Evolutionary conservation across 2,329 filamentous ascomycete genomes (phyloP).

Genomic region (Penicillium corylophilum): DNA sequence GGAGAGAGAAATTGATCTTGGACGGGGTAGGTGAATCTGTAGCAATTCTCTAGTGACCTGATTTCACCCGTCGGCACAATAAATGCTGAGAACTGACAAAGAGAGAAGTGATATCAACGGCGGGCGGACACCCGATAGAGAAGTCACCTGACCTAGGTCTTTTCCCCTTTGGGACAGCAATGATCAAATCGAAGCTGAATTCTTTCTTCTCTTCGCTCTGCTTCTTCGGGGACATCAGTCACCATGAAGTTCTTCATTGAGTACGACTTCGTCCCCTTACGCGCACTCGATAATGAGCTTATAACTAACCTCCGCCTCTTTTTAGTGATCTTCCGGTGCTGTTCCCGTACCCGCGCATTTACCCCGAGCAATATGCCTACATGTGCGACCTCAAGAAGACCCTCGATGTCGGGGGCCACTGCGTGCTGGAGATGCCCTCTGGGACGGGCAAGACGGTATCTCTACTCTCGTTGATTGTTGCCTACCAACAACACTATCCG

Average conservation of each 20-base stretch:
- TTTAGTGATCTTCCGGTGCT: constrained; percentile 65
- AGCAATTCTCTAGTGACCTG: background rate
- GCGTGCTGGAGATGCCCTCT: constrained; percentile 97
- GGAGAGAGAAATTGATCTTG: background rate
- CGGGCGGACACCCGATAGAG: constrained; percentile 32
- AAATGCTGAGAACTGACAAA: constrained; percentile 3
- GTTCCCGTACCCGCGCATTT: constrained; percentile 73
- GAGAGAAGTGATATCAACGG: constrained; percentile 12
- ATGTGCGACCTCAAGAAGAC: constrained; percentile 87
- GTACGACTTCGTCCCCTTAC: constrained; percentile 40
- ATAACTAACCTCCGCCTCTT: constrained; percentile 8
- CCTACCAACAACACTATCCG: constrained; percentile 91
- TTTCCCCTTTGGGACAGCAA: constrained; percentile 31
- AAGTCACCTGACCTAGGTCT: constrained; percentile 37
- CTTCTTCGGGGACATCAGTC: constrained; percentile 23
- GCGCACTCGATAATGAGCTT: background rate
- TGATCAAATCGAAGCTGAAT: constrained; percentile 11
- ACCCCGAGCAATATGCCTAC: constrained; percentile 73
- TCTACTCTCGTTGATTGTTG: constrained; percentile 88
- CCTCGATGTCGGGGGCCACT: constrained; percentile 90
- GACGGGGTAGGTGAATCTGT: background rate
- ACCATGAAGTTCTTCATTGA: constrained; percentile 80
- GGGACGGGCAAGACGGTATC: constrained; percentile 98
- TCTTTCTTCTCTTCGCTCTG: constrained; percentile 10
- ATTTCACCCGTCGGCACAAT: constrained; percentile 4